These are phyloP conservation scores for Tirmania nivea DNA, from an alignment of 495 filamentous ascomycete genomes.

Conservation along the genomic window DNA sequence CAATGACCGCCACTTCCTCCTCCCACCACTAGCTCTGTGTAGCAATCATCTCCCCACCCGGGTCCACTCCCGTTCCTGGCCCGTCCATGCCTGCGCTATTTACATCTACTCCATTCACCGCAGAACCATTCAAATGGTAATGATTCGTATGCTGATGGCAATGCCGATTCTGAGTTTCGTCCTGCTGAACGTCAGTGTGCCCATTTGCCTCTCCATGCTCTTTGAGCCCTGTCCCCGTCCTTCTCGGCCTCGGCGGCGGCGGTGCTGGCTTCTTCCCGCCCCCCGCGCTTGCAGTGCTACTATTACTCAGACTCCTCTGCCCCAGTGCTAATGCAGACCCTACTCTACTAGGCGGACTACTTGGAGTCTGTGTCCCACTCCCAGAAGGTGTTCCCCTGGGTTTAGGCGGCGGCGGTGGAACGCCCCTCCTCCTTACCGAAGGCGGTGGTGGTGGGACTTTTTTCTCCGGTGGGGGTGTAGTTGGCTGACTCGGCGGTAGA, in stretches of 20 bases:
- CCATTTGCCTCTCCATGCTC: slow-evolving; percentile 34
- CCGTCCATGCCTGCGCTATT: not conserved
- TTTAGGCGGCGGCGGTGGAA: too few relatives aligned
- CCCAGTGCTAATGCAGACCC: slow-evolving; percentile 56
- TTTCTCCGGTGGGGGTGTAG: not conserved
- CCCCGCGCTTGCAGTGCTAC: too few relatives aligned
- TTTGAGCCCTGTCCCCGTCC: slow-evolving; percentile 56
- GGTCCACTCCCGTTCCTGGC: not conserved
- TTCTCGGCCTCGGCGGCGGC: slow-evolving; percentile 79
- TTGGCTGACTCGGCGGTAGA: slow-evolving; percentile 15
- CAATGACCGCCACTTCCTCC: too few relatives aligned
- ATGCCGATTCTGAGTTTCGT: not conserved
- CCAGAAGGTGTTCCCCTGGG: too few relatives aligned
- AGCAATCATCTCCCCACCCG: not conserved
- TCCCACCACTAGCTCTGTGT: not conserved
- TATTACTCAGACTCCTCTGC: slow-evolving; percentile 39
- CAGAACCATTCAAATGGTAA: not conserved
- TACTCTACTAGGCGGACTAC: slow-evolving; percentile 34
- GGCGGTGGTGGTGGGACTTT: slow-evolving; percentile 19
- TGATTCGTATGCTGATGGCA: not conserved
- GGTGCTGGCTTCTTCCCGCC: slow-evolving; percentile 61
- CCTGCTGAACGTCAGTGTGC: not conserved
- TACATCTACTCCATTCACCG: not conserved
- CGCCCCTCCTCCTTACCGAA: slow-evolving; percentile 29
- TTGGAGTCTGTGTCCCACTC: too few relatives aligned